Percentiles rank a stretch among this genome's conserved stretches.
Evolutionary conservation across 148 eudicot species (phyloP).

Genomic region (Chenopodium formosanum): DNA sequence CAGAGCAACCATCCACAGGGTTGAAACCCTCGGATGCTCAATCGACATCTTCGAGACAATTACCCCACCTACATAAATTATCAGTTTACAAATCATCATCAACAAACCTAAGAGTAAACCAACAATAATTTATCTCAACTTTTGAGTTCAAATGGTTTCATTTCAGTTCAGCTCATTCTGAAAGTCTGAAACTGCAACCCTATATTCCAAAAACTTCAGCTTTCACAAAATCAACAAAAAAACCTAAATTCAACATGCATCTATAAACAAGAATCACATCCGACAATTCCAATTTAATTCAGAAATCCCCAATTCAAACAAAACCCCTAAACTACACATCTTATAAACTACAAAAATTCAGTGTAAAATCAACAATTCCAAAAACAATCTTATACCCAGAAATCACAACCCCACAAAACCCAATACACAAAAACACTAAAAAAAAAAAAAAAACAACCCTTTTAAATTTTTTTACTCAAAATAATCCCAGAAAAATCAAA

Average conservation of each 20-base stretch:
- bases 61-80: slow-evolving; percentile 22
- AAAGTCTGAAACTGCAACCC: not conserved
- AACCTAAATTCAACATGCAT: not conserved
- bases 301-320: not conserved
- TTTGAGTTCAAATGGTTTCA: not conserved
- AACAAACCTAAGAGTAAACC: not conserved
- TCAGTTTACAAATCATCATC: slow-evolving; percentile 6
- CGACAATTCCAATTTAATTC: not conserved
- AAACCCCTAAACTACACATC: not conserved
- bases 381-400: not conserved
- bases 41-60: slow-evolving; percentile 23
- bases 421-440: not conserved
- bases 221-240: not conserved
- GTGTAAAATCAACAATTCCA: not conserved
- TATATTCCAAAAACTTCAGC: not conserved
- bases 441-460: not conserved
- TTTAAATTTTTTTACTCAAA: not conserved
- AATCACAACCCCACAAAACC: not conserved
- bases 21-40: slow-evolving; percentile 20
- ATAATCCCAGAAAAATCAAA: not conserved
- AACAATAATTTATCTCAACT: not conserved
- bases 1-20: slow-evolving; percentile 11
- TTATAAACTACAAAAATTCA: not conserved
- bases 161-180: not conserved
- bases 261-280: not conserved